Evolutionary conservation across 768 basidiomycete genomes (phyloP).

Genomic region (Termitomyces sp.): DNA sequence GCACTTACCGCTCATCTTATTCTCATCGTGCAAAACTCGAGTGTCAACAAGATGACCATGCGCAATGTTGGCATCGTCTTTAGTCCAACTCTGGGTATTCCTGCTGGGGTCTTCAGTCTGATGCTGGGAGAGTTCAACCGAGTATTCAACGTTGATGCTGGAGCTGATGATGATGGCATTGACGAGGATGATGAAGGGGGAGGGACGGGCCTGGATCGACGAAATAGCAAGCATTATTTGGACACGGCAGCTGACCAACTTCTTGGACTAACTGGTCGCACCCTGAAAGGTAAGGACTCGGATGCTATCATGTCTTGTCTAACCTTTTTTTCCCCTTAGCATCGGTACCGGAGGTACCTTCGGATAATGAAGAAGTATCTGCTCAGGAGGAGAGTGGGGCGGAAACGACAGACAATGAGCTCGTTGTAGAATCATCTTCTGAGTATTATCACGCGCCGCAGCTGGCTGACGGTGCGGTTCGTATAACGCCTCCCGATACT

Average conservation of each 20-base stretch:
- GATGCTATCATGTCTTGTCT: constrained; percentile 12
- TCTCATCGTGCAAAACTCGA: constrained; percentile 87
- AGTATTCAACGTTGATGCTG: constrained; percentile 81
- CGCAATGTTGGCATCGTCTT: constrained; percentile 99
- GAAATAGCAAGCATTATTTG: constrained; percentile 84
- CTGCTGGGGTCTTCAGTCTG: constrained; percentile 94
- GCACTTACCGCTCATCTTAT: constrained; percentile 95
- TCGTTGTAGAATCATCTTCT: constrained; percentile 46
- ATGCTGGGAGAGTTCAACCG: constrained; percentile 93
- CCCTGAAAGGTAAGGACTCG: constrained; percentile 49
- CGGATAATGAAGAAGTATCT: constrained; percentile 69
- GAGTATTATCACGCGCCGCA: constrained; percentile 37
- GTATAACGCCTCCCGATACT: constrained; percentile 40
- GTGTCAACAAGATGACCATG: constrained; percentile 97
- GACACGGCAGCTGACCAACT: constrained; percentile 81
- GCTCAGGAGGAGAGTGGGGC: constrained; percentile 73
- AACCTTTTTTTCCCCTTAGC: constrained; percentile 28
- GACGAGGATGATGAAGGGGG: constrained; percentile 23
- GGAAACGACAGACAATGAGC: constrained; percentile 64
- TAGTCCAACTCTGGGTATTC: constrained; percentile 95
- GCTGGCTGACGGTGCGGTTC: constrained; percentile 26
- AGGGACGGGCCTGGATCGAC: constrained; percentile 46
- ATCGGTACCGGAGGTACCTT: constrained; percentile 59
- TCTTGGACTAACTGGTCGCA: constrained; percentile 74
- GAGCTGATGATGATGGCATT: constrained; percentile 33